Conservation (phyloP, 768 basidiomycete genomes). For the Mycena epipterygia region DNA sequence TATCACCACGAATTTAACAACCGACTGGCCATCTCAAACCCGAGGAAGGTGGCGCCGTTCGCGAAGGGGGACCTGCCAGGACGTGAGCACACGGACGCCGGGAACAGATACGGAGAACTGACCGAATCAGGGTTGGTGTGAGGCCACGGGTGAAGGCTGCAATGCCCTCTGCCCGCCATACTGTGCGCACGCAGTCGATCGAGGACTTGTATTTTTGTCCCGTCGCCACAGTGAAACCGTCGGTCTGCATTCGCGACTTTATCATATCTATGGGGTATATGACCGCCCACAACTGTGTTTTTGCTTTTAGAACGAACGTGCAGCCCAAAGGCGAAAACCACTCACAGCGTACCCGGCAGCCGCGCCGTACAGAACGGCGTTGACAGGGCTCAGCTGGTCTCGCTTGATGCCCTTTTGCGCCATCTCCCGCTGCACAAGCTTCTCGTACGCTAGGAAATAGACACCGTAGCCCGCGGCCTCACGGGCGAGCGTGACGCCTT, state of each 20-base stretch:
- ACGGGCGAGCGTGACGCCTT: slow-evolving; percentile 87
- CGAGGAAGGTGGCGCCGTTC: slow-evolving; percentile 96
- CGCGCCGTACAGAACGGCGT: slow-evolving; percentile 90
- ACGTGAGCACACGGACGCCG: slow-evolving; percentile 3
- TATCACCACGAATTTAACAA: slow-evolving; percentile 60
- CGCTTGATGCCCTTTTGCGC: slow-evolving; percentile 75
- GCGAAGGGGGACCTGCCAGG: slow-evolving; percentile 89
- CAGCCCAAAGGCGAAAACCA: slow-evolving; percentile 26
- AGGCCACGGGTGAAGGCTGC: slow-evolving; percentile 93
- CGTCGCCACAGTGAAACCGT: slow-evolving; percentile 81
- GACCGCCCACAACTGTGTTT: slow-evolving; percentile 82
- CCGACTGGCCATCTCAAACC: slow-evolving; percentile 93
- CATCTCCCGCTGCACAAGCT: slow-evolving; percentile 90
- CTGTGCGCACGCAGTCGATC: slow-evolving; percentile 84
- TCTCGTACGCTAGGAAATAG: slow-evolving; percentile 95
- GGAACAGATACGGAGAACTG: slow-evolving; percentile 41
- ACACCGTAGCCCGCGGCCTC: slow-evolving; percentile 87
- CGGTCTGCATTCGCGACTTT: slow-evolving; percentile 97
- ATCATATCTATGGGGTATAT: slow-evolving; percentile 98
- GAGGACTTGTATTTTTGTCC: slow-evolving; percentile 89
- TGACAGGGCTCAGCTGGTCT: slow-evolving; percentile 82
- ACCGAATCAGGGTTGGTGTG: slow-evolving; percentile 92
- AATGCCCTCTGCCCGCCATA: slow-evolving; percentile 88
- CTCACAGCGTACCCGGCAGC: slow-evolving; percentile 92
- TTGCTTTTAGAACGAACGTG: slow-evolving; percentile 16